A percentile compares a stretch with the other conserved stretches of the same genome.
Conservation (phyloP, 2,329 filamentous ascomycete genomes). For the Curvularia lunata region DNA sequence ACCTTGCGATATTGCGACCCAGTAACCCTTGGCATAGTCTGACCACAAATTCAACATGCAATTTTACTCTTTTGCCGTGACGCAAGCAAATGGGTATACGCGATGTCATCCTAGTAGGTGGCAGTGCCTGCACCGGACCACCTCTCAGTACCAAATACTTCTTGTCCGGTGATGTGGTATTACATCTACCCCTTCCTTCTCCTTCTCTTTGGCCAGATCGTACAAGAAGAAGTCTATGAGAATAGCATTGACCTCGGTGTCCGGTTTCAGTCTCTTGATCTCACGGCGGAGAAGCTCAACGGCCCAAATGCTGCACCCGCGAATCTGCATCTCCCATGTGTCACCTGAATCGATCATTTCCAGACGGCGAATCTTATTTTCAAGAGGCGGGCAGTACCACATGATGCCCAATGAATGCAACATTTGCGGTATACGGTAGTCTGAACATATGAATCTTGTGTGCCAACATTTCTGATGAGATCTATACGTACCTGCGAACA, state of each 20-base stretch:
- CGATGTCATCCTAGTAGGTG: not conserved
- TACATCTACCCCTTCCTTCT: constrained; percentile 54
- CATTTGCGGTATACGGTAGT: constrained; percentile 96
- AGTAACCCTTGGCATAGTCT: not conserved
- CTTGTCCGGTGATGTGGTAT: constrained; percentile 87
- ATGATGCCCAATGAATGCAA: constrained; percentile 82
- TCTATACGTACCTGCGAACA: constrained; percentile 74
- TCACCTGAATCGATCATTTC: constrained; percentile 73
- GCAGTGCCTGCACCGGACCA: not conserved
- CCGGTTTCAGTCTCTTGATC: constrained; percentile 75
- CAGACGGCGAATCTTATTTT: constrained; percentile 69
- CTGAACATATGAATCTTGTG: constrained; percentile 49
- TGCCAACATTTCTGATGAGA: not conserved
- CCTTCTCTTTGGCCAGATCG: constrained; percentile 87
- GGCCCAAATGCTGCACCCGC: constrained; percentile 95
- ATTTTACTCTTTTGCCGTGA: not conserved
- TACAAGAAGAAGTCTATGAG: constrained; percentile 98
- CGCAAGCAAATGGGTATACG: not conserved
- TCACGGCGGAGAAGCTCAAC: constrained; percentile 86
- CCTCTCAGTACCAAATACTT: constrained; percentile 89
- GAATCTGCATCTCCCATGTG: constrained; percentile 83
- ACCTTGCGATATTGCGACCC: not conserved
- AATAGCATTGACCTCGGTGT: constrained; percentile 78
- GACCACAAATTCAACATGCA: not conserved
- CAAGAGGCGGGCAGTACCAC: constrained; percentile 80